Evolutionary conservation across 805 yeast species (phyloP).

Genomic region (Ogataea salicorniae): DNA sequence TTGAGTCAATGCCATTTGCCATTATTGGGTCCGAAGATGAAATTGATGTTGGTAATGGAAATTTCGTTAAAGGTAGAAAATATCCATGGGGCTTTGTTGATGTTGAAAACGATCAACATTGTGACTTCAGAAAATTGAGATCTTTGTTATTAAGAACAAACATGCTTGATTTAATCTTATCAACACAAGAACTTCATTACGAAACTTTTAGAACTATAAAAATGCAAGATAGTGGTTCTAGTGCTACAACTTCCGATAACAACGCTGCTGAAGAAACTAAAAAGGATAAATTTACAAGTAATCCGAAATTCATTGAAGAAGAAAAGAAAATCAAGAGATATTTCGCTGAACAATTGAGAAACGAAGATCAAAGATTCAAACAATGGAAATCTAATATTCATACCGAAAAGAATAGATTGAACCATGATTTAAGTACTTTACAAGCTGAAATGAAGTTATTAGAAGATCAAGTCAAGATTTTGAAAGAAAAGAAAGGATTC

Average conservation of each 20-base stretch:
- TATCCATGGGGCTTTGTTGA: conserved; percentile 91
- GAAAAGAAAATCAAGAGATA: conserved; percentile 90
- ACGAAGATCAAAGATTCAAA: conserved; percentile 94
- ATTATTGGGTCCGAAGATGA: conserved; percentile 73
- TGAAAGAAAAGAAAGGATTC: conserved; percentile 49
- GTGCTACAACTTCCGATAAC: neutral
- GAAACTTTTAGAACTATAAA: conserved; percentile 72
- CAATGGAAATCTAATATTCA: conserved; percentile 98
- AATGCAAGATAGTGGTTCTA: conserved; percentile 40
- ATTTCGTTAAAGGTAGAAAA: conserved; percentile 68
- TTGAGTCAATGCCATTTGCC: conserved; percentile 85
- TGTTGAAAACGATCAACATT: conserved; percentile 79
- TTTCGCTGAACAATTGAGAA: conserved; percentile 94
- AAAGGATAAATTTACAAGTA: conserved; percentile 41
- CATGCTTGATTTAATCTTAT: conserved; percentile 72
- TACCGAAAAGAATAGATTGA: conserved; percentile 88
- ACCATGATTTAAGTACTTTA: conserved; percentile 87
- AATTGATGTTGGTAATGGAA: conserved; percentile 55
- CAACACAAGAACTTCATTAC: conserved; percentile 78
- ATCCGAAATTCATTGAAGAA: conserved; percentile 94
- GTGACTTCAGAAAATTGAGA: conserved; percentile 81
- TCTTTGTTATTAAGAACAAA: conserved; percentile 74
- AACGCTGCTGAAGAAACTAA: conserved; percentile 16
- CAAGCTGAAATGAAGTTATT: conserved; percentile 69
- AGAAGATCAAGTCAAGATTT: conserved; percentile 68